Conservation (phyloP, 2,329 filamentous ascomycete genomes). For the Aspergillus cejpii region DNA sequence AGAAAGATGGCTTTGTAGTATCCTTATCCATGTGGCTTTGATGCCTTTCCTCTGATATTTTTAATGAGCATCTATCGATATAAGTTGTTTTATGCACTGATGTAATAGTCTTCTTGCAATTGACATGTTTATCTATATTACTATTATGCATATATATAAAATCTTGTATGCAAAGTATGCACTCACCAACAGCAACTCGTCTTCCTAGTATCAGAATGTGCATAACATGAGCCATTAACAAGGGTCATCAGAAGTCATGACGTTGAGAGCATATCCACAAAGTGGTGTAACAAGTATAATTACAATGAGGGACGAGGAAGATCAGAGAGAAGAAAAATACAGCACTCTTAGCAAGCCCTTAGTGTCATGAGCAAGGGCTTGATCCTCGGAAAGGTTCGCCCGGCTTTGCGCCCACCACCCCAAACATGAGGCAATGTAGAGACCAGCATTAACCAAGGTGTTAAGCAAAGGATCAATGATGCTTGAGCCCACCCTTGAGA, state of each 20-base stretch:
- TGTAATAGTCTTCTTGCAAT: too few species aligned
- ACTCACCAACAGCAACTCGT: neutral
- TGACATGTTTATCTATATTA: conserved; percentile 17
- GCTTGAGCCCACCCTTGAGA: conserved; percentile 12
- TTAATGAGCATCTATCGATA: too few species aligned
- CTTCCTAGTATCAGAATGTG: neutral
- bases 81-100: too few species aligned
- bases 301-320: too few species aligned
- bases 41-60: too few species aligned
- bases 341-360: neutral
- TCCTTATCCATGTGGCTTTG: too few species aligned
- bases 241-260: neutral
- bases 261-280: neutral
- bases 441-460: neutral
- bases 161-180: conserved; percentile 1
- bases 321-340: neutral
- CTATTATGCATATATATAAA: conserved; percentile 16
- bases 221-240: conserved; percentile 9
- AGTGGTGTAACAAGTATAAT: neutral
- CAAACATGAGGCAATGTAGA: neutral
- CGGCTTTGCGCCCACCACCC: neutral
- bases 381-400: neutral
- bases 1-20: neutral
- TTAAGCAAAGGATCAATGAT: conserved; percentile 11
- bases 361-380: neutral